Conservation (phyloP, 352 stramenopile species). For the Pythium rishiriense region DNA sequence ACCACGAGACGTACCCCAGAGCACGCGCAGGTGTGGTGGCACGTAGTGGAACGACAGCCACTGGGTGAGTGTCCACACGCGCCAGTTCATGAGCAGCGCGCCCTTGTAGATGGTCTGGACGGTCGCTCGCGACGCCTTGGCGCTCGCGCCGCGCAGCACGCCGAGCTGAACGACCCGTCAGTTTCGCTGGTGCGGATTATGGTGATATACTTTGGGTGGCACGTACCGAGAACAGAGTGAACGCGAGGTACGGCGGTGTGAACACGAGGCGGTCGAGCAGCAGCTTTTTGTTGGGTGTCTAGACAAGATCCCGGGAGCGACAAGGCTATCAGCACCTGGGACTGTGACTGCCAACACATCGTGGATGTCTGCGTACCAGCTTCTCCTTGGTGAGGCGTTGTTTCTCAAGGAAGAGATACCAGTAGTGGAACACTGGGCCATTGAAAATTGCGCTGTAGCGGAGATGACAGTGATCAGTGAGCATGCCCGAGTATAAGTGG, state of each 20-base stretch:
- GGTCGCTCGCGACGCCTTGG: slow-evolving; percentile 9
- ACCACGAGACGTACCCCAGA: slow-evolving; percentile 55
- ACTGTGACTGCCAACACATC: too few relatives aligned
- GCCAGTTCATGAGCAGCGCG: slow-evolving; percentile 20
- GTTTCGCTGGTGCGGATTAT: background rate
- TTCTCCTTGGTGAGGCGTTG: slow-evolving; percentile 65
- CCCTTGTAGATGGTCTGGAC: slow-evolving; percentile 22
- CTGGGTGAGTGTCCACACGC: slow-evolving; percentile 19
- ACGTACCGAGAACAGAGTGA: slow-evolving; percentile 69
- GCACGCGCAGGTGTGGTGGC: slow-evolving; percentile 32
- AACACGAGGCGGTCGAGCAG: slow-evolving; percentile 64
- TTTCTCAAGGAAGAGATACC: slow-evolving; percentile 70
- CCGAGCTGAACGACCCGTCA: slow-evolving; percentile 7
- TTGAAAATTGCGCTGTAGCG: slow-evolving; percentile 46
- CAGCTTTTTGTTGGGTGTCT: slow-evolving; percentile 80
- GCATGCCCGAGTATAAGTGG: too few relatives aligned
- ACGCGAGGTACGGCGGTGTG: slow-evolving; percentile 64
- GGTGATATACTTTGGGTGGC: background rate
- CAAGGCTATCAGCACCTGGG: too few relatives aligned
- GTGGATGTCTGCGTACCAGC: slow-evolving; percentile 37
- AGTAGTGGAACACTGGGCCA: slow-evolving; percentile 63
- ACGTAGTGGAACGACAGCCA: slow-evolving; percentile 24
- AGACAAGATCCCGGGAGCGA: too few relatives aligned
- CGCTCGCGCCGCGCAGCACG: slow-evolving; percentile 8
- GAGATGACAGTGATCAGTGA: background rate